phyloP scores from a whole-genome alignment of 202 grass and related monocot species.

The Musa balbisiana region DNA sequence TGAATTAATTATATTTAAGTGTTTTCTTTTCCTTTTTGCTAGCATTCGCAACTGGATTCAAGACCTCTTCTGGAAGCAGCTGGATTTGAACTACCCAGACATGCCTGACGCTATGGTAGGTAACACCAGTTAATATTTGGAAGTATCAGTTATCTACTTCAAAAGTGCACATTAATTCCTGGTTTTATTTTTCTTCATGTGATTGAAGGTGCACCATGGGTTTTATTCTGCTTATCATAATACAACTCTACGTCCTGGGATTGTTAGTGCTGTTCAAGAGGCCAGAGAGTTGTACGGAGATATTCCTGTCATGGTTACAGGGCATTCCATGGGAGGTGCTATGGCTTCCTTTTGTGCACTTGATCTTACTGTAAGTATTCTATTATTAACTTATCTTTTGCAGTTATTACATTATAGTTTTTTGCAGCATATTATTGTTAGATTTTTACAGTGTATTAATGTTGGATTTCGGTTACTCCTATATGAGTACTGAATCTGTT shows the following conservation, averaged over 20 bases:
- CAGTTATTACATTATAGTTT: not conserved
- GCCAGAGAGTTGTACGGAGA: slow-evolving; percentile 55
- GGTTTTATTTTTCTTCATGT: slow-evolving; percentile 4
- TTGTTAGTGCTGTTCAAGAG: slow-evolving; percentile 54
- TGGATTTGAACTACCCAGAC: slow-evolving; percentile 86
- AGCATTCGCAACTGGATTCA: slow-evolving; percentile 92
- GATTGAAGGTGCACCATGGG: slow-evolving; percentile 77
- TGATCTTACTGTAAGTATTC: slow-evolving; percentile 80
- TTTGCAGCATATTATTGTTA: not conserved
- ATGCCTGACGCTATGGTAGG: slow-evolving; percentile 93
- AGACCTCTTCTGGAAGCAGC: slow-evolving; percentile 92
- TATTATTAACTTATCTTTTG: not conserved
- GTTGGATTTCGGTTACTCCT: not conserved
- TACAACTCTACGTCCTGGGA: slow-evolving; percentile 66
- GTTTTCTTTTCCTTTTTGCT: slow-evolving; percentile 23
- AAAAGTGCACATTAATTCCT: not conserved
- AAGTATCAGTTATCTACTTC: not conserved
- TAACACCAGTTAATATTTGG: slow-evolving; percentile 1
- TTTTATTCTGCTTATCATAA: slow-evolving; percentile 98
- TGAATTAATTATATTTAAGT: not conserved
- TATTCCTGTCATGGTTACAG: slow-evolving; percentile 69
- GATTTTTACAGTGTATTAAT: not conserved
- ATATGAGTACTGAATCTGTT: not conserved
- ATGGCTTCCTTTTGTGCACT: slow-evolving; percentile 98
- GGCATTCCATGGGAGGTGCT: slow-evolving; percentile 94